Base-by-base conservation (phyloP, 305 asterid species). In the Withania somnifera region DNA sequence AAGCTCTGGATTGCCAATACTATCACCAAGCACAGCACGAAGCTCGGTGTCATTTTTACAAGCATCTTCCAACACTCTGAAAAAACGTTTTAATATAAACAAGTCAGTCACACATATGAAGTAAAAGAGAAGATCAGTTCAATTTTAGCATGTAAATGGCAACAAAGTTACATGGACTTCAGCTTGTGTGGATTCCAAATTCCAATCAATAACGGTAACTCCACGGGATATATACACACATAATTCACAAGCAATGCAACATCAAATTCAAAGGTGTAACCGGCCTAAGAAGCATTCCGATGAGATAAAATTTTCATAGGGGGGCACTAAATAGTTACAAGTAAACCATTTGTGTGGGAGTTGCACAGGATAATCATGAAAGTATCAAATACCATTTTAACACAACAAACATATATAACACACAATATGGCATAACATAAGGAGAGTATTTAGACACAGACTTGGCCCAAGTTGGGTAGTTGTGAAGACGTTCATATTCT, bases 391-490 rank as follows among this genome's bases (percentile, higher is more conserved):
- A 61, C 42, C 11, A 6, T 6, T 6, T 22, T 22, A 57, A 57
- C 64, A 22, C 64, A 57, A 9, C 1, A 1, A 26, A 8, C 2
- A n/a, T 69, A 60, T 64, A 54, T 13, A 50, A 38, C 6, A 38
- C 34, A 54, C 47, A 64, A 64, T 67, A 17, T 67, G 42, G 15
- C 28, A 77, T 85, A 66, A 40, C 81, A 38, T 28, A 64, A 40
- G 83, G 52, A 22, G 17, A 54, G 53, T 68, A 42, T 36, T 52
- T 3, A 77, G 71, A 80, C 58, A 22, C 45, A 83, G n/a, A 95
- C 99, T 94, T 95, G 78, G 99, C 99, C 99, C 99, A 95, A 84
- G 97, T 84, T 81, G 99, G 99, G 85, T 93, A 95, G 66, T 89
- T 89, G 68, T 91, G 93, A 73, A 90, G 89, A 54, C 86, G 90